Evolutionary conservation across 805 yeast species (phyloP).

Genomic region (Saturnispora diversa): DNA sequence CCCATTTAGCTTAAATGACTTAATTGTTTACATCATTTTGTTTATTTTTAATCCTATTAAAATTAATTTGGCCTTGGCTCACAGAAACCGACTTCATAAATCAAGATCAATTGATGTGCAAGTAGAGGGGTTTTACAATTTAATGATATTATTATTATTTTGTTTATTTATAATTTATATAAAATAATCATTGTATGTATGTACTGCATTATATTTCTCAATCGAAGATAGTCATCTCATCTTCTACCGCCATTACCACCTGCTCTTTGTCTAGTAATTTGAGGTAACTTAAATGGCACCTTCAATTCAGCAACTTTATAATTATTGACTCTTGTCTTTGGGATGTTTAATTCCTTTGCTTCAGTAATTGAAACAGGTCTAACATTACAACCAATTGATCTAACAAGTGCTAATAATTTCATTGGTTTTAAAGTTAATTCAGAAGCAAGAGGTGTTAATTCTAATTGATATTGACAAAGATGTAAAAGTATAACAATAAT

Average conservation of each 20-base stretch:
- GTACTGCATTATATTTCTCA: no score
- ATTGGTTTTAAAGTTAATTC: slow-evolving; percentile 79
- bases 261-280: slow-evolving; percentile 50
- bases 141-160: no score
- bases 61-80: no score
- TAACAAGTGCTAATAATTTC: slow-evolving; percentile 57
- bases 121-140: no score
- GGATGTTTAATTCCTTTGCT: slow-evolving; percentile 64
- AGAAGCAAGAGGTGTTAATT: slow-evolving; percentile 72
- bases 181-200: no score
- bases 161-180: no score
- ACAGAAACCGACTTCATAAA: no score
- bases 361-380: slow-evolving; percentile 66
- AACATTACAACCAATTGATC: slow-evolving; percentile 73
- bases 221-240: no score
- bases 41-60: no score
- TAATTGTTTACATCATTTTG: no score
- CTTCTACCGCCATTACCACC: slow-evolving; percentile 12
- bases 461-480: slow-evolving; percentile 66
- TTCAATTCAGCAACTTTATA: slow-evolving; percentile 76
- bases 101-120: no score
- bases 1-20: no score
- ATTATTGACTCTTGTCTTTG: slow-evolving; percentile 42
- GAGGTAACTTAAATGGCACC: slow-evolving; percentile 88
- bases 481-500: slow-evolving; percentile 66